A percentile compares a stretch with the other conserved stretches of the same genome.
phyloP scores from a whole-genome alignment of 306 rosid genomes.

The Hippophae tibetana region DNA sequence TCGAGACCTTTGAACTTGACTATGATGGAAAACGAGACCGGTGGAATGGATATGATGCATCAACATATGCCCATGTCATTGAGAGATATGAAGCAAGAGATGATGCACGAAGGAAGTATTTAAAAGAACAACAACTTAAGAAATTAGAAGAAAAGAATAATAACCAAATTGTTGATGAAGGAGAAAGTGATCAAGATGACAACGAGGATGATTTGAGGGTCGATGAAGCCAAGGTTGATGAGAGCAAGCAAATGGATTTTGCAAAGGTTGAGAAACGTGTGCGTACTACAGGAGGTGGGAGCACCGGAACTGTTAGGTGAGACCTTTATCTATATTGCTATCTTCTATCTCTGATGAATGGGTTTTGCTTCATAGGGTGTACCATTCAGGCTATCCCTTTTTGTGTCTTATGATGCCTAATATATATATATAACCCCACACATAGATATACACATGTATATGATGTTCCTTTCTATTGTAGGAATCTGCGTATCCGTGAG shows the following conservation, averaged over 20 bases:
- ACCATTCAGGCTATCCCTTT: not conserved
- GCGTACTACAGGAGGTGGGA: constrained; percentile 63
- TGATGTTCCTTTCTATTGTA: constrained; percentile 1
- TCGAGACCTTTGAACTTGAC: constrained; percentile 57
- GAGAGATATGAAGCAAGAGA: constrained; percentile 59
- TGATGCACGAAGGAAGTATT: constrained; percentile 45
- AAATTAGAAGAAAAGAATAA: constrained; percentile 45
- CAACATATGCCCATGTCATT: constrained; percentile 41
- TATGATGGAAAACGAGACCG: constrained; percentile 64
- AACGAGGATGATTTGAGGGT: constrained; percentile 47
- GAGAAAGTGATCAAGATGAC: constrained; percentile 40
- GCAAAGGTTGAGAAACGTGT: constrained; percentile 79
- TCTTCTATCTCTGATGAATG: not conserved
- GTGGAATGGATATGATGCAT: constrained; percentile 70
- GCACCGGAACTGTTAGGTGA: constrained; percentile 66
- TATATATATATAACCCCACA: too few species aligned
- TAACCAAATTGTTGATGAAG: constrained; percentile 30
- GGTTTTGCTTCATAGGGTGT: not conserved
- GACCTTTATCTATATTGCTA: not conserved
- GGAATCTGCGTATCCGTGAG: constrained; percentile 58
- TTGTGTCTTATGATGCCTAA: too few species aligned
- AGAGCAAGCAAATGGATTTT: constrained; percentile 63
- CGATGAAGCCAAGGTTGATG: constrained; percentile 74
- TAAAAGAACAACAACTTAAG: constrained; percentile 51
- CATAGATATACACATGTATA: too few species aligned